phyloP scores from a whole-genome alignment of 192 early-diverging fungal genomes.

The Jimgerdemannia flammicorona region DNA sequence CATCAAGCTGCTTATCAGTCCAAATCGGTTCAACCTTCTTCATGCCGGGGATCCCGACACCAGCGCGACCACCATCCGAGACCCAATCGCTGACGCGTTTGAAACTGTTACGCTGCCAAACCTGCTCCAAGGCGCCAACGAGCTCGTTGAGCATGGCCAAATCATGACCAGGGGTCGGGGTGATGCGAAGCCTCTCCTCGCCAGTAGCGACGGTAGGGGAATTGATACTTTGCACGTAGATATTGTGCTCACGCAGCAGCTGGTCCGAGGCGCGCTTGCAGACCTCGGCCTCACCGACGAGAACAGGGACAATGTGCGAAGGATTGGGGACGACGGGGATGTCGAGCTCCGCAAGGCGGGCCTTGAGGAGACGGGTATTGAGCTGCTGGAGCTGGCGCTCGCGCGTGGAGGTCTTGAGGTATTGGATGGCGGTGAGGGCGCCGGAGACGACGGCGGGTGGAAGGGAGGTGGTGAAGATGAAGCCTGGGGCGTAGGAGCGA shows the following conservation, averaged over 20 bases:
- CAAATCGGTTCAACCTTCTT: conserved; percentile 47
- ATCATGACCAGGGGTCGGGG: conserved; percentile 94
- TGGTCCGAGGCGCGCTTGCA: conserved; percentile 93
- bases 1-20: conserved; percentile 49
- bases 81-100: conserved; percentile 86
- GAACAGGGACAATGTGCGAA: conserved; percentile 98
- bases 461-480: conserved; percentile 99
- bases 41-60: conserved; percentile 67
- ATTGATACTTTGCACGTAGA: conserved; percentile 99
- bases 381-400: conserved; percentile 94
- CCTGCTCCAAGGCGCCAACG: conserved; percentile 75
- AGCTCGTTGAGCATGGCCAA: conserved; percentile 77
- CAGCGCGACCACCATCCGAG: conserved; percentile 78
- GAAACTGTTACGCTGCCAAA: conserved; percentile 86
- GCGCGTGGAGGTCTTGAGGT: conserved; percentile 78
- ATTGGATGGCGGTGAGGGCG: conserved; percentile 87
- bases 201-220: conserved; percentile 95
- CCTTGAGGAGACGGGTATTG: conserved; percentile 87
- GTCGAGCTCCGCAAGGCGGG: conserved; percentile 68
- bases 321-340: conserved; percentile 99
- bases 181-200: conserved; percentile 97
- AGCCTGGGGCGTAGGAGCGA: conserved; percentile 95
- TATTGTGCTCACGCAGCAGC: conserved; percentile 81
- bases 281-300: conserved; percentile 94
- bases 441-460: conserved; percentile 91